Percentiles rank a stretch among this genome's conserved stretches.
These are phyloP conservation scores for Apiospora rasikravindrae DNA, from an alignment of 2,329 filamentous ascomycete species.

Conservation along the genomic window DNA sequence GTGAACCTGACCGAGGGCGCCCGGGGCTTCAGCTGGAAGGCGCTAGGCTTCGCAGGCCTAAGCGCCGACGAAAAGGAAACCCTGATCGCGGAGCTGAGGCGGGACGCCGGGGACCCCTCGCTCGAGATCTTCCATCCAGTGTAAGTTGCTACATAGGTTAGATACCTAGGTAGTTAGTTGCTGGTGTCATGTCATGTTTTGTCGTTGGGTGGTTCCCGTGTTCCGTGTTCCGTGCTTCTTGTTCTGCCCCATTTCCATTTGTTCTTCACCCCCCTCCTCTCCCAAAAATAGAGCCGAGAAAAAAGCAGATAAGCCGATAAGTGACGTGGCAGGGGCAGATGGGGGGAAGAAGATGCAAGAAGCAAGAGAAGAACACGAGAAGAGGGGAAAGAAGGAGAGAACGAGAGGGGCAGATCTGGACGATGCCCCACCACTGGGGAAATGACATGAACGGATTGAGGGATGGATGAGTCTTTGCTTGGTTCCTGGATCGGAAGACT, in stretches of 20 bases:
- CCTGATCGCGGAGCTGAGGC: conserved; percentile 11
- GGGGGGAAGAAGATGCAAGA: too few relatives aligned
- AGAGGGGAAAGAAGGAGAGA: neutral
- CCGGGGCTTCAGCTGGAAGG: conserved; percentile 18
- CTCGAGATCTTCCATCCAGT: conserved; percentile 3
- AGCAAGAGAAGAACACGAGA: neutral
- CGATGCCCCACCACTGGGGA: neutral
- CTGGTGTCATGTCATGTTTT: neutral
- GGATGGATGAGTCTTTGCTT: neutral
- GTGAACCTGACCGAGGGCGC: conserved; percentile 20
- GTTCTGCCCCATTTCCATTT: neutral
- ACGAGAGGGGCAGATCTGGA: neutral
- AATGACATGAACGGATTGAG: neutral
- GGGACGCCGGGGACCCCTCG: conserved; percentile 13
- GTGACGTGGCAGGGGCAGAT: neutral
- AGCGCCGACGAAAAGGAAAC: conserved; percentile 1
- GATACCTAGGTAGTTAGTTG: neutral
- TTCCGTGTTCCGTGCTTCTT: neutral
- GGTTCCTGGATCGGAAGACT: conserved; percentile 1
- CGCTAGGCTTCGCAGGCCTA: conserved; percentile 17
- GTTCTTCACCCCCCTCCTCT: too few relatives aligned
- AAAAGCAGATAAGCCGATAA: neutral
- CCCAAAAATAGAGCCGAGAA: too few relatives aligned
- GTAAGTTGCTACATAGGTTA: neutral
- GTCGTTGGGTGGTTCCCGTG: neutral